Percentiles rank a stretch among this genome's conserved stretches.
These are phyloP conservation scores for Albugo laibachii DNA, from an alignment of 352 stramenopile species.

Conservation along the genomic window DNA sequence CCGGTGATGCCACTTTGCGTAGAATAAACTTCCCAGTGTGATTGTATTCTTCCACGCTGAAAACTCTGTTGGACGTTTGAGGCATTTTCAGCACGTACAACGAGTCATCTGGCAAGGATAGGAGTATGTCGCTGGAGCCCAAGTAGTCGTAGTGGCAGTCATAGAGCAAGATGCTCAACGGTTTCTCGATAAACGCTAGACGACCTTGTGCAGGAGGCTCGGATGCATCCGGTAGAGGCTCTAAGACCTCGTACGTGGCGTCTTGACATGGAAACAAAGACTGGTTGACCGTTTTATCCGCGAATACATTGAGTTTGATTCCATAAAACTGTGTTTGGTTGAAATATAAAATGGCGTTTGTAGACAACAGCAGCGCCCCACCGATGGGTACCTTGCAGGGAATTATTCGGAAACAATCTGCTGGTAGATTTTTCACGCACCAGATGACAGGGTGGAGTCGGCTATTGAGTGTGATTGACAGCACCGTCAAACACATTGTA, in stretches of 20 bases:
- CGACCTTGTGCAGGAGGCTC: too few species aligned
- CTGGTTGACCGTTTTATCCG: constrained; percentile 51
- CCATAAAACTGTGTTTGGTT: constrained; percentile 78
- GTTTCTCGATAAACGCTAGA: constrained; percentile 7
- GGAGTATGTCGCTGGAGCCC: constrained; percentile 40
- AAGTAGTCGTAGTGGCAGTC: constrained; percentile 53
- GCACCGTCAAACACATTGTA: constrained; percentile 65
- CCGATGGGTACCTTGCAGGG: constrained; percentile 50
- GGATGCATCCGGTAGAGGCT: constrained; percentile 14
- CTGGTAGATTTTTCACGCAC: constrained; percentile 62
- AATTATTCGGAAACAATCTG: constrained; percentile 53
- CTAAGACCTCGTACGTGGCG: constrained; percentile 22
- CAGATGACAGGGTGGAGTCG: constrained; percentile 75
- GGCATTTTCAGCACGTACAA: constrained; percentile 24
- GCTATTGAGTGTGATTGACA: constrained; percentile 78
- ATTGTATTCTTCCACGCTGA: not conserved
- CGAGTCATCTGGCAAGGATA: constrained; percentile 33
- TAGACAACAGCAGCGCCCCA: constrained; percentile 50
- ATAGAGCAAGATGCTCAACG: constrained; percentile 36
- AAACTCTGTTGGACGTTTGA: constrained; percentile 5
- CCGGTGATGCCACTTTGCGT: constrained; percentile 22
- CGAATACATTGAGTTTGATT: constrained; percentile 46
- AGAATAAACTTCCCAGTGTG: constrained; percentile 8
- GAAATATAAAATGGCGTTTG: constrained; percentile 72
- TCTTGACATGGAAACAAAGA: constrained; percentile 42